Base-by-base conservation (phyloP, 768 basidiomycete species). In the Naematelia encephala region DNA sequence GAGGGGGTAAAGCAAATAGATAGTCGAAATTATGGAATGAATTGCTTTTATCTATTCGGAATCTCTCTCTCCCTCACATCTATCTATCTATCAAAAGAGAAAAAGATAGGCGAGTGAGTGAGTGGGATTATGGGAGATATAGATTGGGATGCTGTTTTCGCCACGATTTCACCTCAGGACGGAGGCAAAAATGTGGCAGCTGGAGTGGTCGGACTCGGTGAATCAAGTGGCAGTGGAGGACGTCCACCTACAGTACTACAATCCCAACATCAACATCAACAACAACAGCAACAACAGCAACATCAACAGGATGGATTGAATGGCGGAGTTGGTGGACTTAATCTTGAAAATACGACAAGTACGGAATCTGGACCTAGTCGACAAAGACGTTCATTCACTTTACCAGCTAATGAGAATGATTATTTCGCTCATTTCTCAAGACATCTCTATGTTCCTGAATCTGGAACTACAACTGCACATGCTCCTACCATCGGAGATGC, bases 271-370 rank as follows among this genome's bases (percentile, higher is more conserved):
- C 55, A 56, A n/a, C 45, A 26, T 11, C 55, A 56, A 16, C 55
- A 46, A 12, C 51, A 53, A 19, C 55, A 56, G 44, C 55, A 56
- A 5, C 51, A 39, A 46, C 44, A 56, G 16, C 8, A 8, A 39
- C 34, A 39, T 16, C 8, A 16, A 8, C 34, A 39, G 34, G 34
- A 16, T 39, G 16, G 8, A 39, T 8, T 8, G 34, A 8, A 8
- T 8, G 8, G 34, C 34, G 34, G 34, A 8, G 34, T 16, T 39
- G 34, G 8, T 39, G 34, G 34, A 16, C n/a, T n/a, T n/a, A n/a
- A n/a, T n/a, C n/a, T n/a, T n/a, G n/a, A n/a, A n/a, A n/a, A n/a
- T n/a, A n/a, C n/a, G n/a, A n/a, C n/a, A n/a, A n/a, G n/a, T n/a
- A n/a, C 34, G 34, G 34, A 39, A 8, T 8, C 34, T 8, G 34